Percentiles rank a stretch among this genome's conserved stretches.
Evolutionary conservation across 495 filamentous ascomycete species (phyloP).

Genomic region (Corynascus novoguineensis): DNA sequence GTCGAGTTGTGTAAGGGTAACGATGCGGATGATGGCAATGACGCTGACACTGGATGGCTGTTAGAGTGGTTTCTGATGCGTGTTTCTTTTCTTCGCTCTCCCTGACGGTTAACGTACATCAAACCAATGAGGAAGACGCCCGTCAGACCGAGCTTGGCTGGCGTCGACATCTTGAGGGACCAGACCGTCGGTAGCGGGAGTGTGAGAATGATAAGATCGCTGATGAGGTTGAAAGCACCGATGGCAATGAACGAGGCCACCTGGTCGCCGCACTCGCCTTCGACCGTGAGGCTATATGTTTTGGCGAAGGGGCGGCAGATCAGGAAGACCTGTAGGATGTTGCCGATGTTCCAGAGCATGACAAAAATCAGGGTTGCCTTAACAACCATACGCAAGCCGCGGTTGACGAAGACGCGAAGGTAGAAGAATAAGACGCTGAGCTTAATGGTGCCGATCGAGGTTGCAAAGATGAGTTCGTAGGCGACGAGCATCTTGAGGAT

Average conservation of each 20-base stretch:
- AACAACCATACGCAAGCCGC: slow-evolving; percentile 12
- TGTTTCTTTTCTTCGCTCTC: too few relatives aligned
- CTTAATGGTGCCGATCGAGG: slow-evolving; percentile 21
- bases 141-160: slow-evolving; percentile 22
- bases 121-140: slow-evolving; percentile 29
- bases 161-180: slow-evolving; percentile 19
- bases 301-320: slow-evolving; percentile 23
- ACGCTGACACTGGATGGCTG: slow-evolving; percentile 17
- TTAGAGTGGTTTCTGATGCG: neutral
- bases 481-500: slow-evolving; percentile 24
- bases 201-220: slow-evolving; percentile 24
- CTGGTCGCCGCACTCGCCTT: slow-evolving; percentile 14
- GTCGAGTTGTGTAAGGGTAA: slow-evolving; percentile 20
- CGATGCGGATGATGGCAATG: slow-evolving; percentile 29
- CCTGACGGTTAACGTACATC: slow-evolving; percentile 12
- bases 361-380: slow-evolving; percentile 18
- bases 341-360: slow-evolving; percentile 17
- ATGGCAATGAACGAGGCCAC: slow-evolving; percentile 22
- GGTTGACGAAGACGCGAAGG: slow-evolving; percentile 26
- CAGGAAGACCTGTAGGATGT: slow-evolving; percentile 24
- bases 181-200: slow-evolving; percentile 24
- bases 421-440: slow-evolving; percentile 27
- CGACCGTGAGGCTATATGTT: slow-evolving; percentile 6
- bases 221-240: slow-evolving; percentile 27
- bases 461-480: slow-evolving; percentile 22